Base-by-base conservation (phyloP, 108 stramenopile species). In the Seminavis robusta region DNA sequence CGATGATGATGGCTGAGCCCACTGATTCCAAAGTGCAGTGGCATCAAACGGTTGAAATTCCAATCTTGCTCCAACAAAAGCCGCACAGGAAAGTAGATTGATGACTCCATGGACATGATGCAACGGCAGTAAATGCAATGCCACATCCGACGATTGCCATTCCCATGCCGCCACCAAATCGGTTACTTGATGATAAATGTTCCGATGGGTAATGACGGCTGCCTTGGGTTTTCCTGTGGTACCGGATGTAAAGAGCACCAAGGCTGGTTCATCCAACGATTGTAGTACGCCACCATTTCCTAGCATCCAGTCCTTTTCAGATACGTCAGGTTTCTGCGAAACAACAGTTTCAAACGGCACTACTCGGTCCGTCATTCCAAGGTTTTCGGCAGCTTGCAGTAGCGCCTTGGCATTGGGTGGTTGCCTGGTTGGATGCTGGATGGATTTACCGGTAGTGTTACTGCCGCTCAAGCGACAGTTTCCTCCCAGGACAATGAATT, bases 21-120 rank as follows among this genome's bases (percentile, higher is more conserved):
- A 52, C 13, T 56, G 41, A 0, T 57, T 42, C 69, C 69, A 76
- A n/a, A 76, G 41, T 24, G 33, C 27, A 3, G 68, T 42, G 47
- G 65, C 49, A 40, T 62, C 60, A 49, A 67, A 74, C 3, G 53
- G 62, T 61, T 62, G 61, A 29, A 74, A 74, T 43, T 74, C 65
- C 42, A 69, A 64, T 48, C 63, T 70, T n/a, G 69, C 65, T 33
- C 76, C 76, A 16, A 51, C 55, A 37, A 56, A 71, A 55, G 64
- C 57, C 4, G 68, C 70, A 59, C 76, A 77, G 0, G 53, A 67
- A 11, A 77, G 27, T 28, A 66, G 67, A 36, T 69, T 69, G 4
- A 77, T 40, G 7, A 70, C 66, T 16, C 76, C 76, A 50, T 77
- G 76, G 19, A 71, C 64, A 42, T 77, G 76, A 32, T 77, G 76